Conservation (phyloP, 2,329 filamentous ascomycete species). For the Clarireedia hainanense region DNA sequence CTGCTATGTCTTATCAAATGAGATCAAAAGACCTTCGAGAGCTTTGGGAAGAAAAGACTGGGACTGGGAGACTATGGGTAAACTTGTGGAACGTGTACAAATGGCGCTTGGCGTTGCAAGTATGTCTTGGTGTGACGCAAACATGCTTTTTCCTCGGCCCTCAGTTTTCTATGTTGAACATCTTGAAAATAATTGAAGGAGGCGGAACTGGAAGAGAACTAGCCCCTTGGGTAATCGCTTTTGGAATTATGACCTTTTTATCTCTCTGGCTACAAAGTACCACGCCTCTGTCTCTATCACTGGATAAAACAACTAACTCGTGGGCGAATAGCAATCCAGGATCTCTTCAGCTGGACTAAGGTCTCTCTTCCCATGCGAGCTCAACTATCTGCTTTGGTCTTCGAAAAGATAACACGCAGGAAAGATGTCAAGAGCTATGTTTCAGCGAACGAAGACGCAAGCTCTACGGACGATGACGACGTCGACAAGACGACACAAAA, state of each 20-base stretch:
- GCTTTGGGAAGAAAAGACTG: slow-evolving; percentile 34
- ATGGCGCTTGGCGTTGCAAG: slow-evolving; percentile 18
- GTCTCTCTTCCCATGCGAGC: slow-evolving; percentile 47
- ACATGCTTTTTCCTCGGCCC: slow-evolving; percentile 14
- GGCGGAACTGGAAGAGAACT: neutral
- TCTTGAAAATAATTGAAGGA: slow-evolving; percentile 18
- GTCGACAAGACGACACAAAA: slow-evolving; percentile 48
- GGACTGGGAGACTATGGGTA: neutral
- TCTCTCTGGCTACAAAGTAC: slow-evolving; percentile 9
- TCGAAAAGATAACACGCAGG: slow-evolving; percentile 64
- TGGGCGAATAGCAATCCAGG: slow-evolving; percentile 55
- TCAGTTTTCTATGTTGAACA: slow-evolving; percentile 16
- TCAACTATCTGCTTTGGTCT: slow-evolving; percentile 63
- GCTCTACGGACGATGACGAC: slow-evolving; percentile 44
- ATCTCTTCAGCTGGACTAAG: slow-evolving; percentile 40
- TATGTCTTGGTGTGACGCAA: slow-evolving; percentile 12
- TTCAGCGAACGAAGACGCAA: slow-evolving; percentile 30
- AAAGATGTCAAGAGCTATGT: slow-evolving; percentile 53
- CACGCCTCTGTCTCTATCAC: slow-evolving; percentile 13
- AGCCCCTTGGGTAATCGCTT: slow-evolving; percentile 15
- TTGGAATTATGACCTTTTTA: slow-evolving; percentile 39
- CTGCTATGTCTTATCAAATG: slow-evolving; percentile 46
- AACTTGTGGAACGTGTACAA: slow-evolving; percentile 48
- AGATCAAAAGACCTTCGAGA: slow-evolving; percentile 40
- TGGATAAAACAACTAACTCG: slow-evolving; percentile 22